Base-by-base conservation (phyloP, 2,329 filamentous ascomycete species). In the Alternaria alternata region DNA sequence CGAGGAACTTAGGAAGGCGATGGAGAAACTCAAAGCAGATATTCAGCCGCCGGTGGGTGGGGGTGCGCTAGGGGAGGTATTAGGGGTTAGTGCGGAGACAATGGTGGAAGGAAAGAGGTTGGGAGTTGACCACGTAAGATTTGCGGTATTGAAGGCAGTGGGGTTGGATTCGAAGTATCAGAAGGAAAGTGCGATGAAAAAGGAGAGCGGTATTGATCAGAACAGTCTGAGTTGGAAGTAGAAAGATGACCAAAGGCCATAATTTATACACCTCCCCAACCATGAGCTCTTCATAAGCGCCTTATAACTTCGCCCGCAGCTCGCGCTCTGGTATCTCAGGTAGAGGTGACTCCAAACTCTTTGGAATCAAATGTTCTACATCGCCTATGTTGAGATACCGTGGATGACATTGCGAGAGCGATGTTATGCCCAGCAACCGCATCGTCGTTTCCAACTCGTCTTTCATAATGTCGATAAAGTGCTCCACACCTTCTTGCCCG, bases 101-200 rank as follows among this genome's bases (percentile, higher is more conserved):
- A 62, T 85, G 48, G 78, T 80, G 3, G 78, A 78, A 26, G 82
- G 81, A 30, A 80, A 80, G 57, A 82, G 81, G 59, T 68, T 89
- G 51, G 89, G 89, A 0, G 81, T 91, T 43, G 84, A 87, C 74
- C 83, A 86, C 59, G 74, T 92, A 9, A 79, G 88, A 54, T 90
- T 86, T 84, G 86, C 88, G 3, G 85, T 91, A 53, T 71, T 92
- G 61, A 82, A 83, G 63, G 89, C 89, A 41, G 85, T 59, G 11
- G 70, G 68, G 7, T 12, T 72, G 42, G 65, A 72, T 22, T 28
- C 22, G 16, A 46, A 43, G 38, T 59, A 51, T 9, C 49, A 44
- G 20, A 58, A 48, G 14, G 42, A 58, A 14, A 36, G 38, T 7
- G 46, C 9, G 24, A 28, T 51, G 12, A 56, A 46, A n/a, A 59